These are phyloP conservation scores for Lactarius deliciosus DNA, from an alignment of 768 basidiomycete genomes.

Conservation along the genomic window DNA sequence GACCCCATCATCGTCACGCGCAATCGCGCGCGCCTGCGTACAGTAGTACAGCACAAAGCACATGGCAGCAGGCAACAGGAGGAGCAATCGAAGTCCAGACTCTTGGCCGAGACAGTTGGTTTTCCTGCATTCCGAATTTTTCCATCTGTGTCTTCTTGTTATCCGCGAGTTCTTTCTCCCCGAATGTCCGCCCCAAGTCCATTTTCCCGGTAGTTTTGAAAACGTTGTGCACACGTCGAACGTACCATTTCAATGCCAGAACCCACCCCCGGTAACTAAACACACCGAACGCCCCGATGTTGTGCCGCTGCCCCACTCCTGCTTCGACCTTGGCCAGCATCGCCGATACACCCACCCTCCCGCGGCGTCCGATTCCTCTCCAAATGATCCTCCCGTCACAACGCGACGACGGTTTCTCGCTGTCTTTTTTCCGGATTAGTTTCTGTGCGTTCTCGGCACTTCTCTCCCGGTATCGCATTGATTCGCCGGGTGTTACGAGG, in stretches of 20 bases:
- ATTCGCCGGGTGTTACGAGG: not conserved
- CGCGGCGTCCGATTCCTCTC: not conserved
- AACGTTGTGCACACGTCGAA: too few relatives aligned
- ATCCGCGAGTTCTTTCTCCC: not conserved
- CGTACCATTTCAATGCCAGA: too few relatives aligned
- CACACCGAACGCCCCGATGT: not conserved
- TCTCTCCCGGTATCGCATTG: conserved; percentile 7
- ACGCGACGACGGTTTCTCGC: not conserved
- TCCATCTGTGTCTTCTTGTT: not conserved
- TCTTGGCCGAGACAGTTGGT: not conserved
- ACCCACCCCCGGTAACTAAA: conserved; percentile 12
- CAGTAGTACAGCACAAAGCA: not conserved
- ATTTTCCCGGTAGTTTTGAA: not conserved
- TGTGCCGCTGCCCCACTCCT: not conserved
- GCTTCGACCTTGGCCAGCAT: not conserved
- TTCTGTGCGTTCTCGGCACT: not conserved
- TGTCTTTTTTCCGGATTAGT: not conserved
- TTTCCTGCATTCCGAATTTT: not conserved
- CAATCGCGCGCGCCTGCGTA: not conserved
- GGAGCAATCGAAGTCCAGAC: not conserved
- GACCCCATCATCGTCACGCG: not conserved
- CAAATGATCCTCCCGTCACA: not conserved
- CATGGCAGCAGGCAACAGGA: not conserved
- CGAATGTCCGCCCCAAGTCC: not conserved
- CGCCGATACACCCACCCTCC: not conserved